phyloP scores from a whole-genome alignment of 441 rosid species.

The Adansonia grandidieri region DNA sequence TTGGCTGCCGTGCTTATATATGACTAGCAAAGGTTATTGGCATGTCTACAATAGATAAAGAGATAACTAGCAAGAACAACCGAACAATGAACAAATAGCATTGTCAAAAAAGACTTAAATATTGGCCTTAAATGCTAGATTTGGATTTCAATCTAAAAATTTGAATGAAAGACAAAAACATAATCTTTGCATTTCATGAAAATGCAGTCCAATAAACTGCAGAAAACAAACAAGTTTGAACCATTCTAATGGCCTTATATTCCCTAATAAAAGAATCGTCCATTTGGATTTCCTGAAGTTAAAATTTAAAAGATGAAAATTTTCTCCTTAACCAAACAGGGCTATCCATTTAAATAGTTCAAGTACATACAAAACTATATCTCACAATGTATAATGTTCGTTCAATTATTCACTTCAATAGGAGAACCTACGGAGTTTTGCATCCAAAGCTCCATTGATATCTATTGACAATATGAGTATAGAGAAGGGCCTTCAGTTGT shows the following conservation, averaged over 20 bases:
- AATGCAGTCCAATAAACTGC: conserved; percentile 10
- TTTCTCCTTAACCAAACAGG: not conserved
- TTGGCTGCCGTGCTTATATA: no score
- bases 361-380: not conserved
- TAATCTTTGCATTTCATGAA: conserved; percentile 1
- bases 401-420: conserved; percentile 7
- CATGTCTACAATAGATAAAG: no score
- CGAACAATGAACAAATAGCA: not conserved
- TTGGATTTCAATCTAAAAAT: not conserved
- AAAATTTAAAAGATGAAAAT: not conserved
- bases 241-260: not conserved
- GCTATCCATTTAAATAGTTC: conserved; percentile 4
- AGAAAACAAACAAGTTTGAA: conserved; percentile 12
- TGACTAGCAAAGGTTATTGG: no score
- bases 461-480: not conserved
- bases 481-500: conserved; percentile 5
- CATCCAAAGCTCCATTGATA: not conserved
- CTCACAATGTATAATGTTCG: not conserved
- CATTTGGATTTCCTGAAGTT: not conserved
- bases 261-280: not conserved
- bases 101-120: not conserved
- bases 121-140: not conserved
- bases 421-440: not conserved
- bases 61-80: not conserved
- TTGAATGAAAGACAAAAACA: not conserved